These are phyloP conservation scores for Candida coleopterorum DNA, from an alignment of 805 yeast species.

Conservation along the genomic window DNA sequence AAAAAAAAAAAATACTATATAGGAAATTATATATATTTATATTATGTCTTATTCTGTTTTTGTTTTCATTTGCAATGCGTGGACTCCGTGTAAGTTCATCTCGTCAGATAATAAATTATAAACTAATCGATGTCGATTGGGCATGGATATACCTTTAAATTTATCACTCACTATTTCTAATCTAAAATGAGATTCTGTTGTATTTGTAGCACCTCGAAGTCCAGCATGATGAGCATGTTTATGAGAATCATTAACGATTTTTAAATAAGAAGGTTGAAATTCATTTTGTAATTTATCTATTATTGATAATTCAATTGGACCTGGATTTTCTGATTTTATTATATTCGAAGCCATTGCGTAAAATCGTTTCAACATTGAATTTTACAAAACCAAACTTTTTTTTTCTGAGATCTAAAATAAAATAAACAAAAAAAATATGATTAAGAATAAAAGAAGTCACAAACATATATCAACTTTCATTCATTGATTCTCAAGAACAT, in stretches of 20 bases:
- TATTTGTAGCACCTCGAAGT: constrained; percentile 65
- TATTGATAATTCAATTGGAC: constrained; percentile 49
- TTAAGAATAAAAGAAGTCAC: too few species aligned
- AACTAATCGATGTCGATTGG: constrained; percentile 73
- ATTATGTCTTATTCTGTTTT: constrained; percentile 44
- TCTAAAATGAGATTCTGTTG: constrained; percentile 77
- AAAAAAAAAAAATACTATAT: too few species aligned
- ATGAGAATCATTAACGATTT: constrained; percentile 74
- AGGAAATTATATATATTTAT: background rate
- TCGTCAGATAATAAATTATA: constrained; percentile 71
- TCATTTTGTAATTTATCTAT: constrained; percentile 36
- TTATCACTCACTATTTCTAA: constrained; percentile 65
- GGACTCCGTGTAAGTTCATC: constrained; percentile 65
- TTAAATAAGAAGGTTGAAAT: constrained; percentile 43
- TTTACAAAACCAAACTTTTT: too few species aligned
- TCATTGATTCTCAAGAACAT: too few species aligned
- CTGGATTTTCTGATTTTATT: constrained; percentile 17
- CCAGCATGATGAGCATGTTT: constrained; percentile 88
- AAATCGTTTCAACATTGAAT: constrained; percentile 8
- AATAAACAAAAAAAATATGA: too few species aligned
- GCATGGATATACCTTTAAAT: constrained; percentile 61
- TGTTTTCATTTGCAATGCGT: constrained; percentile 82
- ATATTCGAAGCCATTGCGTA: constrained; percentile 8
- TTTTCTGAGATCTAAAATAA: background rate
- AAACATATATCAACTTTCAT: too few species aligned